Base-by-base conservation (phyloP, 2,329 filamentous ascomycete species). In the Phaeosphaeriaceae sp. region DNA sequence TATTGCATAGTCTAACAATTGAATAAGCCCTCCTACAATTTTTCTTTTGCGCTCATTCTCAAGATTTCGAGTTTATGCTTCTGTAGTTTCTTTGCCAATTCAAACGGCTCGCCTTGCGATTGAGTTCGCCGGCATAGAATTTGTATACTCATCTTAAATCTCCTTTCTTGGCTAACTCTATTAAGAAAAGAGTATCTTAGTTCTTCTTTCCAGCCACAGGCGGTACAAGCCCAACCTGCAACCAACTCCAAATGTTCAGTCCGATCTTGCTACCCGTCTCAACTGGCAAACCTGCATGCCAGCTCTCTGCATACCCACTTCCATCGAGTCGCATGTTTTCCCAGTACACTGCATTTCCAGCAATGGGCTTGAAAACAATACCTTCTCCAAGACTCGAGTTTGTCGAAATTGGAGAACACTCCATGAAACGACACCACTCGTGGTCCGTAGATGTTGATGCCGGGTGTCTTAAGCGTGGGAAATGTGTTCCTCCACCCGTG, bases 191-290 rank as follows among this genome's bases (percentile, higher is more conserved):
- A n/a, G n/a, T n/a, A n/a, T n/a, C n/a, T 20, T 21, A 20, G 21
- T 13, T 36, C 17, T 9, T 36, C 34, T 20, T 36, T 12, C n/a
- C 21, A 32, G 15, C 54, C 15, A 41, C 34, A 16, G 23, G 17
- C 12, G 62, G 59, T 33, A 63, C 56, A 50, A 60, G 67, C 4
- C 63, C 65, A 15, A 68, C 61, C 68, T 83, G 80, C 66, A 79
- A 81, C 83, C 83, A 86, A 68, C 80, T 85, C 84, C 84, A 87
- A 52, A 87, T 84, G 70, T 87, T 86, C 69, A 86, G 67, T 0
- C 83, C 84, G 48, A 86, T 77, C 73, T 87, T 86, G 30, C 71
- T 75, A 2, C 84, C 84, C 33, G 68, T 74, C 40, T 70, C 68
- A 0, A 87, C 83, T 7, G 83, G 83, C 61, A 85, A 72, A 4